phyloP scores from a whole-genome alignment of 2,329 filamentous ascomycete species.

The Colletotrichum sp. region DNA sequence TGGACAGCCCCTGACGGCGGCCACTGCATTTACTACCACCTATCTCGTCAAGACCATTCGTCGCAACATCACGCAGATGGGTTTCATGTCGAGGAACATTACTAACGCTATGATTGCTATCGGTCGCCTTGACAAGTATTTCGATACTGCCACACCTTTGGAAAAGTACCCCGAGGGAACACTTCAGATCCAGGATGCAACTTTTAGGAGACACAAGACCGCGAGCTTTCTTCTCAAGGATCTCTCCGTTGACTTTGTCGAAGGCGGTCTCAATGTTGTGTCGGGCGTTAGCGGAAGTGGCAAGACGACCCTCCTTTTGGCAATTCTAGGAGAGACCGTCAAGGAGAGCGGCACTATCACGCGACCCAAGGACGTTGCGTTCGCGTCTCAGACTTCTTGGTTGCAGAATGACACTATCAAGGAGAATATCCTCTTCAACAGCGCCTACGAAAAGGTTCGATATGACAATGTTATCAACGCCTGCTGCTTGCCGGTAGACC shows the following conservation, averaged over 20 bases:
- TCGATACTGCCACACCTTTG: constrained; percentile 53
- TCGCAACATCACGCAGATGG: constrained; percentile 55
- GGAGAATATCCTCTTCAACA: constrained; percentile 60
- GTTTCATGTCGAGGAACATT: constrained; percentile 44
- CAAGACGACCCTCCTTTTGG: constrained; percentile 59
- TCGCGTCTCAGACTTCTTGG: constrained; percentile 62
- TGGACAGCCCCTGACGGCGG: constrained; percentile 53
- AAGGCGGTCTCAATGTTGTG: constrained; percentile 59
- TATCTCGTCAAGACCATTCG: constrained; percentile 58
- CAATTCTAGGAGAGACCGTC: constrained; percentile 60
- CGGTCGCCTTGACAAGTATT: constrained; percentile 58
- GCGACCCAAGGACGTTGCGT: constrained; percentile 56
- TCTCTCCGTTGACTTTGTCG: constrained; percentile 54
- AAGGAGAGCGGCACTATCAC: constrained; percentile 51
- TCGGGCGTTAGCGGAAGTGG: constrained; percentile 60
- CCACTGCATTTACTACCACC: constrained; percentile 62
- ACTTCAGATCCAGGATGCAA: constrained; percentile 48
- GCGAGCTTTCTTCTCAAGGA: constrained; percentile 53
- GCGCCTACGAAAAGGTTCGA: constrained; percentile 51
- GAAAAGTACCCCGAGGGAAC: constrained; percentile 53
- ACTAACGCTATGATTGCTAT: constrained; percentile 52
- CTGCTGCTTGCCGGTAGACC: constrained; percentile 55
- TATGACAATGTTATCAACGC: constrained; percentile 62
- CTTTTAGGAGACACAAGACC: constrained; percentile 53
- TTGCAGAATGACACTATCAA: constrained; percentile 60